Base-by-base conservation (phyloP, 805 yeast genomes). In the Pichia kluyveri region DNA sequence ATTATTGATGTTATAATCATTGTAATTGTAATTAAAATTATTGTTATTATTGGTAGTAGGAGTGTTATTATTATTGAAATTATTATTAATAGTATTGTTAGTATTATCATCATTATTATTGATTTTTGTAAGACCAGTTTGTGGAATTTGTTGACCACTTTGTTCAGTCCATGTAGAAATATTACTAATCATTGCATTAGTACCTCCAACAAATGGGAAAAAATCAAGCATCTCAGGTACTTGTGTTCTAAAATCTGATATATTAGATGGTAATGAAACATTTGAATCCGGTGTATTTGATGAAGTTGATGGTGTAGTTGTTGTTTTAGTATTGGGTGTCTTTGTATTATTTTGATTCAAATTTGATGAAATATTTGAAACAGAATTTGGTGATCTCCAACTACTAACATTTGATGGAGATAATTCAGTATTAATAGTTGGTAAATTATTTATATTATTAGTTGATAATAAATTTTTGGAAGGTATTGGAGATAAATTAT, bases 121-220 rank as follows among this genome's bases (percentile, higher is more conserved):
- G 26, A 61, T 51, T 56, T 58, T 59, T 15, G 57, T 59, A 31
- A 65, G 51, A 2, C 70, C 68, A 4, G 68, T 62, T 47, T 65
- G 68, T 14, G 68, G 69, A 19, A 67, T 60, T 50, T 67, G 70
- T 48, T 67, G 72, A 36, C 72, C 73, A 34, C 68, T 62, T 50
- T 70, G 73, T 18, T 73, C 77, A 0, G 82, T 78, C 84, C 84
- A 79, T 1, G 73, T 74, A 0, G 81, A 76, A 37, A 79, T 79
- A 54, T 78, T 77, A 56, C 69, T 77, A 55, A 79, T 79, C 84
- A 79, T 79, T 32, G 73, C 73, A 39, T 76, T 77, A 1, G 82
- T 75, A 27, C 81, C 70, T 14, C 73, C 76, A 31, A 62, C 68
- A 53, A 67, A 65, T 28, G 69, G 69, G 39, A 63, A 50, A 31